Conservation (phyloP, 2,329 filamentous ascomycete genomes). For the Pseudophaeomoniella oleicola region DNA sequence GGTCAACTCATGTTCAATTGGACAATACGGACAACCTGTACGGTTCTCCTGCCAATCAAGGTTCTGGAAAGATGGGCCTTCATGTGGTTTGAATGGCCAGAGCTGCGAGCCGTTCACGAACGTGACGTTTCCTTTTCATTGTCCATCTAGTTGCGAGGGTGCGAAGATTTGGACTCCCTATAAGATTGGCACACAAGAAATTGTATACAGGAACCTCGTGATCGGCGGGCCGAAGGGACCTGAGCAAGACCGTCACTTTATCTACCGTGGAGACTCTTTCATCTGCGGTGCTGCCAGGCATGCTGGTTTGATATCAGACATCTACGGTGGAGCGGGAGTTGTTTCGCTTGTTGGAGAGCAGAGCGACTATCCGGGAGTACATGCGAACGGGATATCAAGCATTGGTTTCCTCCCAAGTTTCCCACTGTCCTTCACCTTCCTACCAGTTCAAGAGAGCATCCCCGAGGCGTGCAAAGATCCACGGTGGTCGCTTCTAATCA, state of each 20-base stretch:
- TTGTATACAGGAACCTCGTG: constrained; percentile 40
- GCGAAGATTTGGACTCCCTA: constrained; percentile 39
- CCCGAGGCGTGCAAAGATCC: constrained; percentile 36
- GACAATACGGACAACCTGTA: constrained; percentile 18
- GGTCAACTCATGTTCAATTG: constrained; percentile 19
- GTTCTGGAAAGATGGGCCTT: constrained; percentile 28
- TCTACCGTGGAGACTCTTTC: constrained; percentile 47
- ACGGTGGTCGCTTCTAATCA: constrained; percentile 41
- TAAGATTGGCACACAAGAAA: constrained; percentile 38
- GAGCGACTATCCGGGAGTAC: constrained; percentile 27
- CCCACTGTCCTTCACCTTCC: constrained; percentile 41
- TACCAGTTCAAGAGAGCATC: constrained; percentile 7
- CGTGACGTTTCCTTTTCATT: constrained; percentile 39
- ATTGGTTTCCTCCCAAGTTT: constrained; percentile 42
- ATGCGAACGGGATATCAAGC: constrained; percentile 36
- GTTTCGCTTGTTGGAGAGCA: constrained; percentile 38
- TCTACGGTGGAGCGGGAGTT: constrained; percentile 41
- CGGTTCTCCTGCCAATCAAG: constrained; percentile 19
- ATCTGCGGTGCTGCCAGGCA: constrained; percentile 47
- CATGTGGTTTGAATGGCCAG: constrained; percentile 43
- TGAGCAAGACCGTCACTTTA: constrained; percentile 24
- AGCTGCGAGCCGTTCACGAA: constrained; percentile 42
- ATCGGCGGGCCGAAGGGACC: constrained; percentile 35
- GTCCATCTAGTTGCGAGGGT: constrained; percentile 41
- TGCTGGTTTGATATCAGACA: constrained; percentile 40